Percentiles rank a stretch among this genome's conserved stretches.
These are phyloP conservation scores for Afroboletus lepidellus DNA, from an alignment of 1,284 basidiomycete species.

Conservation along the genomic window DNA sequence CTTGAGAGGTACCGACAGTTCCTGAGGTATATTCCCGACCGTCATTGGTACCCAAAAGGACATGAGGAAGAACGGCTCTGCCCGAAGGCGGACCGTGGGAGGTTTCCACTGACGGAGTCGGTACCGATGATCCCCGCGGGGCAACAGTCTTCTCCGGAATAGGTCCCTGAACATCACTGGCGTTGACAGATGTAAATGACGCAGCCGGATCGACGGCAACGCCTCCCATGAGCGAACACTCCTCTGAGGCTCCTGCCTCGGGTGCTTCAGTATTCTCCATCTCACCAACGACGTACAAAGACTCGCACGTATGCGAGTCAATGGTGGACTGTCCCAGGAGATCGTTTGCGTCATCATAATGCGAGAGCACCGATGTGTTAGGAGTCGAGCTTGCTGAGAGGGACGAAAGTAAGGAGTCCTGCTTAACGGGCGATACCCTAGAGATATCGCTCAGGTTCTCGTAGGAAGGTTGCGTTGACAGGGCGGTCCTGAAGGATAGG, in stretches of 20 bases:
- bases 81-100: neutral
- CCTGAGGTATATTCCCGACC: neutral
- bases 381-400: conserved; percentile 22
- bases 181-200: neutral
- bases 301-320: neutral
- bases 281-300: neutral
- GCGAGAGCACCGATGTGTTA: conserved; percentile 28
- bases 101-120: neutral
- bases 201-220: neutral
- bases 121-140: conserved; percentile 1
- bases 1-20: neutral
- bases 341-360: conserved; percentile 17
- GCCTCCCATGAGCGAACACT: neutral
- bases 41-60: neutral
- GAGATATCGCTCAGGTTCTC: conserved; percentile 22
- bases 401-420: conserved; percentile 14
- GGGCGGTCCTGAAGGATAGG: conserved; percentile 26
- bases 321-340: neutral
- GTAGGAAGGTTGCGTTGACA: conserved; percentile 27
- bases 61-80: neutral
- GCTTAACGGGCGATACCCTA: conserved; percentile 17
- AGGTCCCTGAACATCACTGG: neutral
- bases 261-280: neutral
- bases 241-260: neutral
- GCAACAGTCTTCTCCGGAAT: neutral